Percentiles rank a stretch among this genome's conserved stretches.
Conservation (phyloP, 108 stramenopile genomes). For the Chaetoceros tenuissimus region DNA sequence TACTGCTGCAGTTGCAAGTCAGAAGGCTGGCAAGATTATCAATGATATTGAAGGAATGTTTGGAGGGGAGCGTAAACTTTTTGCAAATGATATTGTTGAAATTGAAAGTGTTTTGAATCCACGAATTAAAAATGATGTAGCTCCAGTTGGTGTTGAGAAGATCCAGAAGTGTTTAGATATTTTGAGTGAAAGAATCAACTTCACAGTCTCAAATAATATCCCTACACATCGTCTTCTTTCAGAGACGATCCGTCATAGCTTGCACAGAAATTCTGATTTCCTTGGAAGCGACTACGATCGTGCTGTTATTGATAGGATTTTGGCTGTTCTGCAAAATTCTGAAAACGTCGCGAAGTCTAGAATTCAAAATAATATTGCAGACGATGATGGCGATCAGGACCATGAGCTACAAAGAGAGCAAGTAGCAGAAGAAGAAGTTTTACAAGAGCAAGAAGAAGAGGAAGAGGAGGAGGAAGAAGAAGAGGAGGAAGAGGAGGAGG, state of each 20-base stretch:
- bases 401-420: constrained; percentile 89
- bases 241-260: constrained; percentile 71
- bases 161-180: constrained; percentile 87
- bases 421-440: constrained; percentile 94
- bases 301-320: constrained; percentile 87
- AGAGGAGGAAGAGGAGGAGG: constrained; percentile 88
- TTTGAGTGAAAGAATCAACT: constrained; percentile 92
- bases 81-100: constrained; percentile 70
- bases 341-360: constrained; percentile 61
- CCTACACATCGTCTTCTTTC: constrained; percentile 81
- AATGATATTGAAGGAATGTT: constrained; percentile 53
- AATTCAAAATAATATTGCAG: constrained; percentile 45
- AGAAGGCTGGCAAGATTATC: constrained; percentile 40
- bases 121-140: constrained; percentile 16
- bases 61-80: constrained; percentile 54
- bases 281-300: constrained; percentile 79
- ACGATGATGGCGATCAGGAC: constrained; percentile 81
- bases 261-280: constrained; percentile 70
- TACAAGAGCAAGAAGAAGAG: constrained; percentile 94
- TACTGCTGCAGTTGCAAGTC: constrained; percentile 34
- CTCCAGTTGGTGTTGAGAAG: constrained; percentile 65
- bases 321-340: constrained; percentile 87
- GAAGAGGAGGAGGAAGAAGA: constrained; percentile 94
- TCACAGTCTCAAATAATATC: constrained; percentile 92
- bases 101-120: constrained; percentile 62